Conservation (phyloP, 2,329 filamentous ascomycete genomes). For the Epichloe baconii region DNA sequence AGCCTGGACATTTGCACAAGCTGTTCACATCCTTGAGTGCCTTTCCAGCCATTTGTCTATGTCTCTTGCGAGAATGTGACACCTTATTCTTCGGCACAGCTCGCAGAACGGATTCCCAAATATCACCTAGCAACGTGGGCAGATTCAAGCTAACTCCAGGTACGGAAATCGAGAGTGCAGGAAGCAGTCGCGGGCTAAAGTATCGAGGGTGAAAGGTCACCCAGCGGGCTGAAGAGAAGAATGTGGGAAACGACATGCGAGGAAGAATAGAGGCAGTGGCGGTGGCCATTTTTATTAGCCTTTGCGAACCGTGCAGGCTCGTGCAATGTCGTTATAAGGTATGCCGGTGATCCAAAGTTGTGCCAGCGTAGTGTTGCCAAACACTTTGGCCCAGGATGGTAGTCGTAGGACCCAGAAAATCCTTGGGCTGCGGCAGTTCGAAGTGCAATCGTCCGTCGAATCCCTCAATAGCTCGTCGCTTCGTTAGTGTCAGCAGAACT, state of each 20-base stretch:
- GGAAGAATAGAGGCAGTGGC: conserved; percentile 38
- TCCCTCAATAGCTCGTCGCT: background rate
- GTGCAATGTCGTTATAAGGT: background rate
- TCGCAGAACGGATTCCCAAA: conserved; percentile 86
- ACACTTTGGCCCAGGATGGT: background rate
- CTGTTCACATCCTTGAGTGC: conserved; percentile 80
- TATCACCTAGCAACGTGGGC: conserved; percentile 54
- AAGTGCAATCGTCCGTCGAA: background rate
- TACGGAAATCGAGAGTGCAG: conserved; percentile 42
- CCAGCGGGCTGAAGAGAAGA: conserved; percentile 29
- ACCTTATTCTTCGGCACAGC: conserved; percentile 99
- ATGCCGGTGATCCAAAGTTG: background rate
- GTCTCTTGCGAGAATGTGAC: conserved; percentile 87
- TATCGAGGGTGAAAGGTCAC: conserved; percentile 31
- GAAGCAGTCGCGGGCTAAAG: conserved; percentile 34
- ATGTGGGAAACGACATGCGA: conserved; percentile 31
- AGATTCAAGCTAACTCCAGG: conserved; percentile 45
- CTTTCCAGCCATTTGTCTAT: conserved; percentile 91
- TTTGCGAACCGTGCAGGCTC: background rate
- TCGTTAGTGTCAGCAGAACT: background rate
- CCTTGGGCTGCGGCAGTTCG: background rate
- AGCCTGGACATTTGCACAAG: conserved; percentile 80
- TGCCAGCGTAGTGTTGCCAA: no score
- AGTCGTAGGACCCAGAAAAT: background rate
- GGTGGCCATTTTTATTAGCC: conserved; percentile 1